phyloP scores from a whole-genome alignment of 2,329 filamentous ascomycete genomes.

The Talaromyces amestolkiae region DNA sequence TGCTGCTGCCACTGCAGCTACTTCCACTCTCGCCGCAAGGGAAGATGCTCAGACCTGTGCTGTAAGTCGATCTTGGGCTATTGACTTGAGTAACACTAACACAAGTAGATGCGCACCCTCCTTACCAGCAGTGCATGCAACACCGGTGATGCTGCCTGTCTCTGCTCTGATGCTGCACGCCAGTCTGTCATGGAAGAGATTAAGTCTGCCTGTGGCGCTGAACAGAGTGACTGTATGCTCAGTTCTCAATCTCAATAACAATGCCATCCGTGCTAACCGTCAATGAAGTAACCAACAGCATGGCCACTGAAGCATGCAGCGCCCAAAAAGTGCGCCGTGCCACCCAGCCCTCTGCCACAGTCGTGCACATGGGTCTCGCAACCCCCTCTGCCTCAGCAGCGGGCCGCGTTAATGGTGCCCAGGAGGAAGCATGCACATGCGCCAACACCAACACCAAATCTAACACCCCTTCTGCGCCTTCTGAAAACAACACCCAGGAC shows the following conservation, averaged over 20 bases:
- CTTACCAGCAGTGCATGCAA: conserved; percentile 18
- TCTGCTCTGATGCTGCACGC: conserved; percentile 16
- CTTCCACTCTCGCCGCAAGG: conserved; percentile 8
- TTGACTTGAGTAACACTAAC: background rate
- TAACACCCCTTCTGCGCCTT: background rate
- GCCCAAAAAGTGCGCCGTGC: conserved; percentile 16
- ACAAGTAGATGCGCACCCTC: conserved; percentile 14
- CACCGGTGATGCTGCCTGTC: conserved; percentile 18
- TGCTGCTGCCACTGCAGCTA: conserved; percentile 15
- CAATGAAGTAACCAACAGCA: conserved; percentile 8
- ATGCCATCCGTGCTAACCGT: background rate
- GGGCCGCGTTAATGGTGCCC: conserved; percentile 11
- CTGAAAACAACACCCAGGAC: background rate
- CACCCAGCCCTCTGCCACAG: conserved; percentile 12
- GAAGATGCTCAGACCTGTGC: conserved; percentile 14
- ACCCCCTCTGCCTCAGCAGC: conserved; percentile 12
- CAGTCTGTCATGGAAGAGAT: conserved; percentile 17
- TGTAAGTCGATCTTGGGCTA: background rate
- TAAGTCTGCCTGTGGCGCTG: conserved; percentile 13
- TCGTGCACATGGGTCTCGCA: conserved; percentile 1
- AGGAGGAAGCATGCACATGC: conserved; percentile 16
- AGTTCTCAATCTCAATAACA: background rate
- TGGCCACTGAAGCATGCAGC: conserved; percentile 15
- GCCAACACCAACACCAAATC: conserved; percentile 3
- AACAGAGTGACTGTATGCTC: conserved; percentile 13